Base-by-base conservation (phyloP, 106 monocot species). In the Cymbidium sinense region DNA sequence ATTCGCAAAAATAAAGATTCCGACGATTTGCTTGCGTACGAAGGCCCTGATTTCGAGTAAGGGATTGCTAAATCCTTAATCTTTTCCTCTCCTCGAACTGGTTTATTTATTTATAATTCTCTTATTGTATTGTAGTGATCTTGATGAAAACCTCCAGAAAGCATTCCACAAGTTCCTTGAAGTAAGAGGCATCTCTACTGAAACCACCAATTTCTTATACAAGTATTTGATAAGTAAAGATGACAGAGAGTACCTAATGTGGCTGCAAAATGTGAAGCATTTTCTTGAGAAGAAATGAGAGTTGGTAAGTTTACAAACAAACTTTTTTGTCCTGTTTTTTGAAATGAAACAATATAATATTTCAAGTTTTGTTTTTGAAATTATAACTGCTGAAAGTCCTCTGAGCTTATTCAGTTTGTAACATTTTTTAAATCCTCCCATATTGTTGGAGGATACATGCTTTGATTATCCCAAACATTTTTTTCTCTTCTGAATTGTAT, bases 221-320 rank as follows among this genome's bases (percentile, higher is more conserved):
- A 86, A 87, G 70, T 93, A 88, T 79, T 88, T 93, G 93, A 82
- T 93, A 44, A 89, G 86, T 82, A 93, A 93, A 81, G 93, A 93
- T 31, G 84, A 82, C 64, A 85, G 86, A 20, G 93, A 93, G 65
- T 93, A 90, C 76, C 64, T 89, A 78, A 5, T 76, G 28, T 93
- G 93, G 93, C 54, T 93, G 79, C 86, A 79, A 80, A 84, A 84
- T 37, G 28, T 93, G 65, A 88, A 86, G 82, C 34, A 67, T 23
- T 89, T 89, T 62, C 61, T 86, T 23, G 39, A 81, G 78, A 83
- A 87, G 61, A 84, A 43, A 19, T 70, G 34, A 36, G 18, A 6
- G 35, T 34, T 33, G n/a, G 64, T n/a, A 23, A 9, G 28, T 67
- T 67, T 30, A 30, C 13, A 67, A 67, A 20, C 35, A 13, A 70